Evolutionary conservation across 73 alveolate species (phyloP), one percentile per base, ranked within the genome.

Genomic region (Paramecium caudatum): DNA sequence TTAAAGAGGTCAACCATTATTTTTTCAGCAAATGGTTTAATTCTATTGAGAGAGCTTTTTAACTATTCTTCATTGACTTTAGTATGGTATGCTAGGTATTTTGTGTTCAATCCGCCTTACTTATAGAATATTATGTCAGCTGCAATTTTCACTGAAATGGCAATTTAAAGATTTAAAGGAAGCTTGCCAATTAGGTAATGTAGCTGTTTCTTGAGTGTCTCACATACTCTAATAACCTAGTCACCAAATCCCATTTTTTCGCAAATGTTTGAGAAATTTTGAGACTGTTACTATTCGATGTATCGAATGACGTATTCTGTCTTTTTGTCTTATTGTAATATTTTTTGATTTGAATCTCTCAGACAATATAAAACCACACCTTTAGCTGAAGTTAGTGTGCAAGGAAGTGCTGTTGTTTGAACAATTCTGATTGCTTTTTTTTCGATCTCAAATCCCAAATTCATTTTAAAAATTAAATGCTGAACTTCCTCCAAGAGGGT

Each of bases 1-100:
- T 65, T 65, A 43, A 65, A 65, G 83, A 65, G 83, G 34, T 65
- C 49, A 2, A 33, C 34, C 83, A 65, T 65, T 13, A 65, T 65
- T 33, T 30, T 33, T 65, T 65, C 83, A 9, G 83, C 32, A 65
- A 65, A 65, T 33, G 83, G 83, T 5, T 36, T 65, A 36, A 65
- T 65, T 65, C 83, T 65, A 33, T 65, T 65, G 33, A 65, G 47
- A 3, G 83, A 33, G 25, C 47, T 32, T 32, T 65, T 65, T 30
- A 65, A 33, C 49, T 65, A 65, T 65, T 65, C 83, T 65, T 65
- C 83, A 13, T 36, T 65, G 8, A 74, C 65, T 74, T 74, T 74
- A 34, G 88, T 37, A 45, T 74, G 65, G 47, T 36, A 74, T 15
- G 88, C 68, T 41, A 74, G 19, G 43, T 36, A 74, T 47, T 39